Base-by-base conservation (phyloP, 108 stramenopile species). In the Conticribra guillardii region DNA sequence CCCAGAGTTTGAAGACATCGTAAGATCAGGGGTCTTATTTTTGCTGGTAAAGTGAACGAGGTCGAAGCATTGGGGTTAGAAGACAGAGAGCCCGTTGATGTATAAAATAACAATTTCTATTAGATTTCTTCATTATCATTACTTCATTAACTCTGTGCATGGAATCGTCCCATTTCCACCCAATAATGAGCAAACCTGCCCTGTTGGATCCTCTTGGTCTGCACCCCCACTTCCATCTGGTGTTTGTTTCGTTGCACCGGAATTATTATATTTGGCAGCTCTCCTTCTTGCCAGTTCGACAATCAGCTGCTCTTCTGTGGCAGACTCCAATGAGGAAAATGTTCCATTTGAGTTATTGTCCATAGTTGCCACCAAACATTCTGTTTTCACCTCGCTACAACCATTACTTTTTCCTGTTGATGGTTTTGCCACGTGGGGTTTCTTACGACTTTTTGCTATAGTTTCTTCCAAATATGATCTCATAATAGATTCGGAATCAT, bases 381-480 rank as follows among this genome's bases (percentile, higher is more conserved):
- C 58, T 54, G 18, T 21, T 27, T 34, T 5, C 48, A 24, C 47
- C 21, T 18, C 11, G 3, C 19, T 58, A 59, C 60, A 15, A 31
- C 69, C 27, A 54, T n/a, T 64, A 45, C 47, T 55, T 29, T 2
- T 49, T 58, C 9, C 49, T 70, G 23, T 54, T 52, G 15, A 57
- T 64, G 19, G 7, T 27, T 48, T 49, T 41, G 50, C 29, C 33
- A 66, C 67, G 15, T 34, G 48, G 7, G 69, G 59, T 18, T 75
- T 75, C 61, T 90, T 95, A n/a, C 88, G 84, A 64, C 89, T 92
- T 61, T 87, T 90, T 1, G 82, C 83, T 7, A 95, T 50, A 8
- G 88, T 83, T 80, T 92, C 89, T 72, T 95, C 91, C n/a, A 87
- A 78, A 37, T 90, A 95, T 8, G 77, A 82, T 47, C 88, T 79